Conservation (phyloP, 805 yeast genomes). For the Kuraishia floccosa region DNA sequence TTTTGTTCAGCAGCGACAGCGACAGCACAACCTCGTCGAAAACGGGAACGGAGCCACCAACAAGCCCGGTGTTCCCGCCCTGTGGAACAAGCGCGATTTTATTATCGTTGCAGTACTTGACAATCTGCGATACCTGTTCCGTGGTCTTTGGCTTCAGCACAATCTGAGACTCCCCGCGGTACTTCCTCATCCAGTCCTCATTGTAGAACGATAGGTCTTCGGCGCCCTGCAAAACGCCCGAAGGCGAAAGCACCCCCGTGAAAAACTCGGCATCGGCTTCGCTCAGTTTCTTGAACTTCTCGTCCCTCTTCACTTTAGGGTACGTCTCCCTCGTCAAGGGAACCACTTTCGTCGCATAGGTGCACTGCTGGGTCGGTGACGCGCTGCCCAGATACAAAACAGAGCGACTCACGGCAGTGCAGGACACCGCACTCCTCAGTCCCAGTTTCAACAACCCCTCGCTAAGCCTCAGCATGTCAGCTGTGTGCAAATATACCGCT, state of each 20-base stretch:
- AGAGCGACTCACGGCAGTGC: no score
- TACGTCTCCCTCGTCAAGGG: conserved; percentile 65
- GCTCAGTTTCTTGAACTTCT: conserved; percentile 38
- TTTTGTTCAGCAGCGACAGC: conserved; percentile 57
- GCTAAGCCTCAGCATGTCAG: no score
- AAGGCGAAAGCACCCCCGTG: conserved; percentile 41
- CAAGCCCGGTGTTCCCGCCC: conserved; percentile 95
- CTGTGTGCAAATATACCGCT: no score
- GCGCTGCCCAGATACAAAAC: no score
- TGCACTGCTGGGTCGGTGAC: no score
- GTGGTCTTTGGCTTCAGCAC: conserved; percentile 77
- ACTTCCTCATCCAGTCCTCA: conserved; percentile 92
- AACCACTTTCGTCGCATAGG: conserved; percentile 10
- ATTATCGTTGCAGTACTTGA: conserved; percentile 70
- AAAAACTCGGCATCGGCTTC: conserved; percentile 51
- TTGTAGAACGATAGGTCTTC: conserved; percentile 65
- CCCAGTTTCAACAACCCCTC: no score
- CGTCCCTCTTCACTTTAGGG: conserved; percentile 41
- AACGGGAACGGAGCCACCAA: conserved; percentile 88
- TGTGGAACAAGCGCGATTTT: conserved; percentile 86
- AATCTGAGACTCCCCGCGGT: conserved; percentile 74
- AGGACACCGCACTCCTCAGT: no score
- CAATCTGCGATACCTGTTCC: conserved; percentile 63
- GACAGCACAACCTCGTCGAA: conserved; percentile 83
- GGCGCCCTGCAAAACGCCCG: conserved; percentile 36